Evolutionary conservation across 2,329 filamentous ascomycete genomes (phyloP).

Genomic region (Parascedosporium putredinis): DNA sequence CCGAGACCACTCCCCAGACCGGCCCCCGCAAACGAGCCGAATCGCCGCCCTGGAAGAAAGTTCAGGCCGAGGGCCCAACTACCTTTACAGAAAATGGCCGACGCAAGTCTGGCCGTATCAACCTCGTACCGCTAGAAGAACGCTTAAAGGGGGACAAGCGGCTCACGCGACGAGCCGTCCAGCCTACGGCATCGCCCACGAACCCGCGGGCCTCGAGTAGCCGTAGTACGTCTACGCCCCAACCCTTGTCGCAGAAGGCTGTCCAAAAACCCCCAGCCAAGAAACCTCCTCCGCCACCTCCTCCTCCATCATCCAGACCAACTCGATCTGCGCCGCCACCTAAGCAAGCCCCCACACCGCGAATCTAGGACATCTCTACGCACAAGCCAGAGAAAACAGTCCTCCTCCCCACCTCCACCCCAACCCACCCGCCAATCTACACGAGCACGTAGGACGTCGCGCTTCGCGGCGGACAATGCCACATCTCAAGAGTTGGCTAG

Average conservation of each 20-base stretch:
- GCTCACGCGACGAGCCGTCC: conserved; percentile 35
- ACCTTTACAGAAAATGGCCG: conserved; percentile 67
- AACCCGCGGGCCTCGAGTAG: conserved; percentile 16
- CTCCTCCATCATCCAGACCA: too few relatives aligned
- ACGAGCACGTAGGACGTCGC: conserved; percentile 32
- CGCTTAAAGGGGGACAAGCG: conserved; percentile 40
- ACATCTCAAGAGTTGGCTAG: neutral
- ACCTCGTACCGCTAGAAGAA: conserved; percentile 42
- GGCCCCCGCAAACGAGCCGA: conserved; percentile 37
- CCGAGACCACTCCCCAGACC: conserved; percentile 30
- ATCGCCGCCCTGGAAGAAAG: conserved; percentile 91
- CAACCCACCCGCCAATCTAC: conserved; percentile 28
- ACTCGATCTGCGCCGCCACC: neutral
- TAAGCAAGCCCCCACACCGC: conserved; percentile 2
- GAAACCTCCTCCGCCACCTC: neutral
- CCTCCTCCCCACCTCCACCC: conserved; percentile 17
- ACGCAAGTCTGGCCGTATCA: conserved; percentile 56
- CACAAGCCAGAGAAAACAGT: conserved; percentile 17
- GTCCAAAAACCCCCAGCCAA: conserved; percentile 7
- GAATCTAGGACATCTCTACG: conserved; percentile 4
- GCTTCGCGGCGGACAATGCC: conserved; percentile 16
- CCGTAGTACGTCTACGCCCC: neutral
- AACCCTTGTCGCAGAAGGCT: conserved; percentile 13
- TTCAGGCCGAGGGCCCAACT: conserved; percentile 75
- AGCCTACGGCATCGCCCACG: conserved; percentile 22